phyloP scores from a whole-genome alignment of 257 asterid species.

The Datura wrightii region DNA sequence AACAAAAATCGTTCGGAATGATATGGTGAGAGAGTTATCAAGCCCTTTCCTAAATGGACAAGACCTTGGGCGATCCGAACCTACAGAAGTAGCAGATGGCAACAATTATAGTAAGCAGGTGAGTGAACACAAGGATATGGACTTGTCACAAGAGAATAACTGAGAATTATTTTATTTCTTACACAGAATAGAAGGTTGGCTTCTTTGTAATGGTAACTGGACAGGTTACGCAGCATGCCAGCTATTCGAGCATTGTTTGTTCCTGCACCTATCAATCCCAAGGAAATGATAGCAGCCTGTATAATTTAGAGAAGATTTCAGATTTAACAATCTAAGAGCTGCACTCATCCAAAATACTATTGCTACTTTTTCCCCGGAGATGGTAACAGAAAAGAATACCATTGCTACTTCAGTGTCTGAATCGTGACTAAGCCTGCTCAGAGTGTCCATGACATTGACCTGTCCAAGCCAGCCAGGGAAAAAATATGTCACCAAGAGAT shows the following conservation, averaged over 20 bases:
- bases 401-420: constrained; percentile 79
- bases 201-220: constrained; percentile 89
- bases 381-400: neutral
- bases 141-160: constrained; percentile 13
- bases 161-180: constrained; percentile 26
- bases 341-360: neutral
- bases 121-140: neutral
- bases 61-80: constrained; percentile 98
- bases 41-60: constrained; percentile 90
- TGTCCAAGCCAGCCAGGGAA: constrained; percentile 44
- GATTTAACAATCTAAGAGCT: neutral
- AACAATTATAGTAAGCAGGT: neutral
- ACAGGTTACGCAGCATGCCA: constrained; percentile 91
- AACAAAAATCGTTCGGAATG: constrained; percentile 82
- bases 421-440: constrained; percentile 97
- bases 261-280: constrained; percentile 96
- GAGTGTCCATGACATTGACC: constrained; percentile 98
- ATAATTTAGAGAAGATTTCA: constrained; percentile 28
- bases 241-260: constrained; percentile 97
- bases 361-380: neutral
- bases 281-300: constrained; percentile 82
- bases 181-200: constrained; percentile 94
- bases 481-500: constrained; percentile 14
- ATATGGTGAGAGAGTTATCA: constrained; percentile 85
- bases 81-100: constrained; percentile 48